Evolutionary conservation across 2,329 filamentous ascomycete species (phyloP), one percentile per base, ranked within the genome.

Genomic region (Lasiodiplodia citricola): DNA sequence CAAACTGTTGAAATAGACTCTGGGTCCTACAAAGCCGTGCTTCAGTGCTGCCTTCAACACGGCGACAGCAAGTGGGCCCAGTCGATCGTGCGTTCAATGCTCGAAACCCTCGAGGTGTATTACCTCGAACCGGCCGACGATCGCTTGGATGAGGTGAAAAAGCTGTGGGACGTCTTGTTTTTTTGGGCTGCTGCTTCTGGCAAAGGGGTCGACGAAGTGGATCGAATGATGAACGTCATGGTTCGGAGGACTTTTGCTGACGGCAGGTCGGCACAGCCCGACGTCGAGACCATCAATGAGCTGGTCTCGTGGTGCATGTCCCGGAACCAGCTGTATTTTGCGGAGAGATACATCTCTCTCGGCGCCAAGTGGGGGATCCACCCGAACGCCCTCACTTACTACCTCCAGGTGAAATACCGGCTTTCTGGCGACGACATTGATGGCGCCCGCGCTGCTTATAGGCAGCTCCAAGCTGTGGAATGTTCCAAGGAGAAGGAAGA

Each of bases 331-430:
- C 85, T 89, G 0, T 88, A 92, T 72, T 83, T 92, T 56, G 92
- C 92, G 5, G 90, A 94, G 75, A 87, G 92, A 14, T 91, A 94
- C 71, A 84, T 93, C 57, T 81, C 86, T 1, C 80, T 97, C 13
- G 89, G 90, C 2, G 78, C 86, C 55, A 88, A 90, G 74, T 87
- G 89, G 74, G 87, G 86, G 4, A 87, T 97, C 25, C 77, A 84
- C 64, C 87, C 91, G 0, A 87, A 97, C 76, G 86, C 88, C 13
- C 83, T 85, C 62, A 96, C 94, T 0, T 90, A 88, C 72, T 85
- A 93, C 57, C 83, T 96, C 63, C 89, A 94, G 75, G 87, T 98
- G 73, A 87, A 91, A 68, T 92, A 96, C 73, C 88, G 90, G 14
- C 84, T 97, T n/a, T 86, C 87, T 47, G 88, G 90, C 4, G 86